phyloP scores from a whole-genome alignment of 2,329 filamentous ascomycete species.

The Arthroderma sp. region DNA sequence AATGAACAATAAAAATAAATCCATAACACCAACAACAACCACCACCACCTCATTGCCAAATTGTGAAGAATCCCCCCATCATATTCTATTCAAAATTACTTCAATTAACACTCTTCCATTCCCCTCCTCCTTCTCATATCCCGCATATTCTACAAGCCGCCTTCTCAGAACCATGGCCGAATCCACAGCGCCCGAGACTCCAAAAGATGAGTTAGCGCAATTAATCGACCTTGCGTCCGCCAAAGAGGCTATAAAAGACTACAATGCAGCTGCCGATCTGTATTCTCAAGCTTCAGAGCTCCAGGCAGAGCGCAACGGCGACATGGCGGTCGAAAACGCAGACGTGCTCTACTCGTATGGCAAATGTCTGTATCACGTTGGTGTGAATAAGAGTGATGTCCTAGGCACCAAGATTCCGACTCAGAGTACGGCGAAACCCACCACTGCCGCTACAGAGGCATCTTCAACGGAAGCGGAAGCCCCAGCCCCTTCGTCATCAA shows the following conservation, averaged over 20 bases:
- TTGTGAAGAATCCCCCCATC: too few species aligned
- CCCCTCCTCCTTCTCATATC: too few species aligned
- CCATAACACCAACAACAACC: too few species aligned
- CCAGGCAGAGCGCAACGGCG: constrained; percentile 82
- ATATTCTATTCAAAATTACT: too few species aligned
- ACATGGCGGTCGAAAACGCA: constrained; percentile 79
- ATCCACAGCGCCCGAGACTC: too few species aligned
- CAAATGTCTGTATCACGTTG: constrained; percentile 83
- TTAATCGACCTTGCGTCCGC: constrained; percentile 68
- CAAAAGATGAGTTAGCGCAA: constrained; percentile 42
- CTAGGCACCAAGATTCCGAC: constrained; percentile 65
- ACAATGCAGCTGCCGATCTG: constrained; percentile 69
- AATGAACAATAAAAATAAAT: too few species aligned
- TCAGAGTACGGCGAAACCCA: constrained; percentile 41
- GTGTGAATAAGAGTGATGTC: constrained; percentile 87
- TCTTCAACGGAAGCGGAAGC: constrained; percentile 11
- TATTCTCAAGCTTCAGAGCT: constrained; percentile 82
- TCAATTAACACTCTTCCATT: too few species aligned
- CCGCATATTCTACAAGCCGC: too few species aligned
- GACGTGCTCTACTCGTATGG: constrained; percentile 93
- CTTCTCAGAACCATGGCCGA: too few species aligned
- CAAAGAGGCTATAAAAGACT: constrained; percentile 81
- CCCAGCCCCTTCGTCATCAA: constrained; percentile 4
- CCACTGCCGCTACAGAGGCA: constrained; percentile 17
- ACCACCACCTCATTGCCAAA: too few species aligned